phyloP scores from a whole-genome alignment of 495 filamentous ascomycete genomes.

The Aspergillus funiculosus region DNA sequence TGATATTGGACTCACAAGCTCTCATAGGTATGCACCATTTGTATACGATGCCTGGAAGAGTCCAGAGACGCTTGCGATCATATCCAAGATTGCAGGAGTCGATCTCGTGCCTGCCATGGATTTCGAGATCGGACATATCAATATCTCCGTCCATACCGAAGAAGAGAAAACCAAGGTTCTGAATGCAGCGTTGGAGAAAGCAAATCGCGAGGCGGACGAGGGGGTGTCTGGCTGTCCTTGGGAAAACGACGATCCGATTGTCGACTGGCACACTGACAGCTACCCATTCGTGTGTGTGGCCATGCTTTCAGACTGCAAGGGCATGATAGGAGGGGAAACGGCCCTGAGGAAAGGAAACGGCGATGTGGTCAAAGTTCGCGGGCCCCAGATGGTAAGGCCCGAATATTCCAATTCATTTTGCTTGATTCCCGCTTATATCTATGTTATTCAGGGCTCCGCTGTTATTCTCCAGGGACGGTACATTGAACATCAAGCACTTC shows the following conservation, averaged over 20 bases:
- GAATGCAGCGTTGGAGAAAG: slow-evolving; percentile 30
- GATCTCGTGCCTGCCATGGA: slow-evolving; percentile 66
- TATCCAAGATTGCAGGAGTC: slow-evolving; percentile 69
- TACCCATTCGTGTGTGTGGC: slow-evolving; percentile 74
- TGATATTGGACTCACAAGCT: slow-evolving; percentile 10
- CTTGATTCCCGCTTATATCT: slow-evolving; percentile 1
- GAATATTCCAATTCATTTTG: not conserved
- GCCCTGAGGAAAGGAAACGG: slow-evolving; percentile 56
- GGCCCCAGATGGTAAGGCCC: slow-evolving; percentile 55
- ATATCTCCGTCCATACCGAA: slow-evolving; percentile 56
- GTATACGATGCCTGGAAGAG: slow-evolving; percentile 66
- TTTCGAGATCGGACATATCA: slow-evolving; percentile 69
- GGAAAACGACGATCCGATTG: slow-evolving; percentile 60
- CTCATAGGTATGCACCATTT: slow-evolving; percentile 54
- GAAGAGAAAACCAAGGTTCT: slow-evolving; percentile 48
- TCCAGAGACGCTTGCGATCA: slow-evolving; percentile 55
- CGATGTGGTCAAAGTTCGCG: slow-evolving; percentile 61
- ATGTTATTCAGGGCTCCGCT: slow-evolving; percentile 52
- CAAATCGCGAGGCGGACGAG: slow-evolving; percentile 39
- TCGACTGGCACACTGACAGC: slow-evolving; percentile 69
- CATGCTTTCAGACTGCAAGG: slow-evolving; percentile 66
- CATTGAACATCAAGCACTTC: slow-evolving; percentile 65
- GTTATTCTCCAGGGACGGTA: slow-evolving; percentile 67
- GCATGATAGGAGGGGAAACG: slow-evolving; percentile 70
- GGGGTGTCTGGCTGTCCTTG: slow-evolving; percentile 46